phyloP scores from a whole-genome alignment of 306 rosid species.

The Delonix regia region DNA sequence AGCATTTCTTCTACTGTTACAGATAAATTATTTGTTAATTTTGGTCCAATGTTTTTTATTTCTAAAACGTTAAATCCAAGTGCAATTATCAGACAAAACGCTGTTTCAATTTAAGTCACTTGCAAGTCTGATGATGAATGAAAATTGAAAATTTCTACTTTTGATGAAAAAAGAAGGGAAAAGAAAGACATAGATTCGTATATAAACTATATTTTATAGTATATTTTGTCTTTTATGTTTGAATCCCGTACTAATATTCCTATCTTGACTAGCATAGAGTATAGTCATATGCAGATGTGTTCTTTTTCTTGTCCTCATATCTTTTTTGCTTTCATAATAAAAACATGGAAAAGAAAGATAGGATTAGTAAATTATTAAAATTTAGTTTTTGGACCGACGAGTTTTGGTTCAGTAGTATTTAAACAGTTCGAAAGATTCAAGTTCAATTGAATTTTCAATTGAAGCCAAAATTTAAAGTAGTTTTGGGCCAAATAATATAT shows the following conservation, averaged over 20 bases:
- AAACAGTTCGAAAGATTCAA: no score
- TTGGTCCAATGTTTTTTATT: neutral
- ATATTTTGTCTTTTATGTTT: neutral
- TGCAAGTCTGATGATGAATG: neutral
- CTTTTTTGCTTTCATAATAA: neutral
- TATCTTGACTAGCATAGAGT: neutral
- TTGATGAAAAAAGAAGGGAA: neutral
- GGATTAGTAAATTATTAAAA: neutral
- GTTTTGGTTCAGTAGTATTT: no score
- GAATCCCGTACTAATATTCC: neutral
- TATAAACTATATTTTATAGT: neutral
- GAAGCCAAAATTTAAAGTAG: no score
- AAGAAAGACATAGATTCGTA: neutral
- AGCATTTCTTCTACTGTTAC: neutral
- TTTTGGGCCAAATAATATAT: no score
- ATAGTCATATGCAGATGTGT: neutral
- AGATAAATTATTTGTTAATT: neutral
- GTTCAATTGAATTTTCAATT: no score
- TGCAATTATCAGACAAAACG: neutral
- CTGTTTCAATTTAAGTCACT: neutral
- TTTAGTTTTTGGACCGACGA: no score
- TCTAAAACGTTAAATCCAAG: neutral
- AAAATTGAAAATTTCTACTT: neutral
- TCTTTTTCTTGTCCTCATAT: neutral
- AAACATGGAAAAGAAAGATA: neutral